Percentiles rank a stretch among this genome's conserved stretches.
Conservation (phyloP, 352 stramenopile genomes). For the Globisporangium canariense region DNA sequence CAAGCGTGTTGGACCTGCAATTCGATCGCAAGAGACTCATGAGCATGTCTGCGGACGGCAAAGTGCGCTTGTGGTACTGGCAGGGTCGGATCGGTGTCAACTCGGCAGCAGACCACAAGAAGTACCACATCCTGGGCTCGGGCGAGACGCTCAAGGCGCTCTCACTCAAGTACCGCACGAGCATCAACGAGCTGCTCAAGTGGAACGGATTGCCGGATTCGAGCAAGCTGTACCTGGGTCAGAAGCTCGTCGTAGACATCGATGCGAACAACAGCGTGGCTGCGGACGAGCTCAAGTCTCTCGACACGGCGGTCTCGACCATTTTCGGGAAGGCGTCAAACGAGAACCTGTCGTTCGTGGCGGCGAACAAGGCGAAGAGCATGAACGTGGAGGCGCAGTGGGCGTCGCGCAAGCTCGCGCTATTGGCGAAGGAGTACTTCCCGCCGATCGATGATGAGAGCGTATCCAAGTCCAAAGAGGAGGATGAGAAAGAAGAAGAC, state of each 20-base stretch:
- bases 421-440: constrained; percentile 70
- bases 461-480: constrained; percentile 4
- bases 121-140: constrained; percentile 69
- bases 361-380: constrained; percentile 50
- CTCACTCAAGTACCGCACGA: constrained; percentile 77
- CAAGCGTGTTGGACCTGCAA: constrained; percentile 58
- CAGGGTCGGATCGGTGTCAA: constrained; percentile 42
- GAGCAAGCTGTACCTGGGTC: constrained; percentile 67
- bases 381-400: constrained; percentile 55
- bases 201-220: constrained; percentile 75
- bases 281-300: constrained; percentile 52
- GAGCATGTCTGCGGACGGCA: constrained; percentile 60
- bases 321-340: constrained; percentile 58
- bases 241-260: constrained; percentile 72
- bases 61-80: constrained; percentile 68
- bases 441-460: constrained; percentile 36
- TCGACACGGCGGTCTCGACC: constrained; percentile 46
- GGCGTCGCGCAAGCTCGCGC: constrained; percentile 44
- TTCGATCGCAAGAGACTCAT: constrained; percentile 67
- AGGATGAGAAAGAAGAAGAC: constrained; percentile 17
- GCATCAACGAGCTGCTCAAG: constrained; percentile 54
- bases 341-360: constrained; percentile 65
- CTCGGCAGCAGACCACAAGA: constrained; percentile 38
- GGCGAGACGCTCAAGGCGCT: constrained; percentile 69
- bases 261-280: constrained; percentile 31